phyloP scores from a whole-genome alignment of 768 basidiomycete species.

The Termitomyces sp. region DNA sequence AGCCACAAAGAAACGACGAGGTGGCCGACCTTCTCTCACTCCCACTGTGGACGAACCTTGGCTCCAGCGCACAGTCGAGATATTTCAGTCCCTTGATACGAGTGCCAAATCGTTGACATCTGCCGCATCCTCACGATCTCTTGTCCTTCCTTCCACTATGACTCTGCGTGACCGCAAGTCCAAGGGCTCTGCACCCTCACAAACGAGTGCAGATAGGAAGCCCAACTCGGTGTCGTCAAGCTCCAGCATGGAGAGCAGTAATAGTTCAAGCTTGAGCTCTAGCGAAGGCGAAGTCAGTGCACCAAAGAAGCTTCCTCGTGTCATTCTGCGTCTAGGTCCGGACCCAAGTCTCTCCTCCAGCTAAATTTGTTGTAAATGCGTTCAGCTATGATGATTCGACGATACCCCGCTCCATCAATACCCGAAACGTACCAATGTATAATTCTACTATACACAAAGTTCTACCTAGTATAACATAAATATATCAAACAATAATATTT shows the following conservation, averaged over 20 bases:
- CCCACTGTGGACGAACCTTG: conserved; percentile 41
- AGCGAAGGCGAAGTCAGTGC: conserved; percentile 37
- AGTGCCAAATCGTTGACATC: conserved; percentile 6
- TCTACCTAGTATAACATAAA: not conserved
- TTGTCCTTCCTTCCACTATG: conserved; percentile 5
- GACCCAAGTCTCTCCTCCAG: conserved; percentile 7
- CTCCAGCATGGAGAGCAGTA: not conserved
- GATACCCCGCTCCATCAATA: conserved; percentile 1
- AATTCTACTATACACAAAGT: not conserved
- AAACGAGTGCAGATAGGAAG: not conserved
- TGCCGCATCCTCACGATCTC: not conserved
- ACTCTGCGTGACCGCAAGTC: conserved; percentile 12
- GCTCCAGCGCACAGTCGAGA: conserved; percentile 52
- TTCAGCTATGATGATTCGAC: not conserved
- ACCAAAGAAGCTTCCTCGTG: conserved; percentile 33
- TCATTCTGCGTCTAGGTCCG: conserved; percentile 30
- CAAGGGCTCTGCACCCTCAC: conserved; percentile 10
- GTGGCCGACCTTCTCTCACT: conserved; percentile 40
- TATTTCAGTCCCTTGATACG: conserved; percentile 44
- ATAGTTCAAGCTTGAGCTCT: conserved; percentile 25
- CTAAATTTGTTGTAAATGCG: not conserved
- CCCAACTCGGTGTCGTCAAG: conserved; percentile 13
- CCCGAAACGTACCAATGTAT: not conserved
- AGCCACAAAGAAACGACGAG: conserved; percentile 56
- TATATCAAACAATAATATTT: not conserved